phyloP scores from a whole-genome alignment of 257 asterid genomes.

The Nicotiana paniculata region DNA sequence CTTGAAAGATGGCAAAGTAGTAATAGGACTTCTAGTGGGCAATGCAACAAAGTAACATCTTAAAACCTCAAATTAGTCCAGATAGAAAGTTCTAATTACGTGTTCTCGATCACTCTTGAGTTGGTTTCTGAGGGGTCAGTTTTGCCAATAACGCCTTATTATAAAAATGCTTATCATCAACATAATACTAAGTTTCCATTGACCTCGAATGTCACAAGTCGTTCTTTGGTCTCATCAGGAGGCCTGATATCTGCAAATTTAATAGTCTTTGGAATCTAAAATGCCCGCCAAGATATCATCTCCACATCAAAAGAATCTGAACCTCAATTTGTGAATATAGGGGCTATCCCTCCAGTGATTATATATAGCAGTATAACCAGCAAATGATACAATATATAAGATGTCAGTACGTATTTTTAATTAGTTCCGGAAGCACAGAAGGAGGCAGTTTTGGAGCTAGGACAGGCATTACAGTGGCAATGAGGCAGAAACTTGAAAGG shows the following conservation, averaged over 20 bases:
- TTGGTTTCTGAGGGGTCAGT: constrained; percentile 60
- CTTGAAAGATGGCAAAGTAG: too few species aligned
- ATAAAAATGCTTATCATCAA: constrained; percentile 77
- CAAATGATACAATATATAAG: constrained; percentile 34
- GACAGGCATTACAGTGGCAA: too few species aligned
- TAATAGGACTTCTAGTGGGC: too few species aligned
- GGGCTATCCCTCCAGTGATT: constrained; percentile 92
- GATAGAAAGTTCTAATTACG: constrained; percentile 26
- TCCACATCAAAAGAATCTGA: constrained; percentile 89
- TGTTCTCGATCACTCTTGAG: constrained; percentile 59
- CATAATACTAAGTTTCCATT: constrained; percentile 57
- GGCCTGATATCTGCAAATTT: constrained; percentile 77
- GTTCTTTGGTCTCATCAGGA: constrained; percentile 59
- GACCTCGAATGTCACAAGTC: constrained; percentile 78
- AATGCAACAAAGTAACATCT: too few species aligned
- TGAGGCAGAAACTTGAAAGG: constrained; percentile 69
- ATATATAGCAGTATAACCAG: constrained; percentile 71
- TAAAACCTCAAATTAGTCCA: too few species aligned
- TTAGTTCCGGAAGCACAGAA: too few species aligned
- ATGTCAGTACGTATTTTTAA: too few species aligned
- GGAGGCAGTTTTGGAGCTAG: too few species aligned
- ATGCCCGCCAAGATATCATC: constrained; percentile 90
- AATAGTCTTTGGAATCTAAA: constrained; percentile 48
- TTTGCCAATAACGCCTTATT: constrained; percentile 83
- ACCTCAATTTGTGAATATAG: constrained; percentile 75